A percentile compares a stretch with the other conserved stretches of the same genome.
Conservation (phyloP, 768 basidiomycete species). For the Russula griseocarnosa region DNA sequence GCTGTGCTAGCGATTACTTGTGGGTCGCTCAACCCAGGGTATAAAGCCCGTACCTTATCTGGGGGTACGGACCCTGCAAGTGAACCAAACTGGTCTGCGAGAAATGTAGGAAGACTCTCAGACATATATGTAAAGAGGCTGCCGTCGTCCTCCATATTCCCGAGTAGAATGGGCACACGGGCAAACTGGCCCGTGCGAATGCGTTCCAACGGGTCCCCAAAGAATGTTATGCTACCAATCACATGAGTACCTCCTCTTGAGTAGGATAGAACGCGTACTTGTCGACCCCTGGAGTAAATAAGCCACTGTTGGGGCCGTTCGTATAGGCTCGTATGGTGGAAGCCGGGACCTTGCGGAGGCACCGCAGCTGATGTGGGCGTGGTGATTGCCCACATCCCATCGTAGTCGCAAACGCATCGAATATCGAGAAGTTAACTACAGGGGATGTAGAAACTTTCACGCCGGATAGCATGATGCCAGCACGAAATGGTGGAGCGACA, state of each 20-base stretch:
- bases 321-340: constrained; percentile 13
- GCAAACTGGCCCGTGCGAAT: constrained; percentile 9
- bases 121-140: not conserved
- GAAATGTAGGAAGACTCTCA: not conserved
- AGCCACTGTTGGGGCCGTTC: too few species aligned
- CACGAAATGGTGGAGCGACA: constrained; percentile 11
- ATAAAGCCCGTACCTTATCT: not conserved
- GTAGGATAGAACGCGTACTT: not conserved
- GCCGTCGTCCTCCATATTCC: constrained; percentile 17
- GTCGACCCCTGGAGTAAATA: too few species aligned
- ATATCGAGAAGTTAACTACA: not conserved
- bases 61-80: not conserved
- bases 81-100: not conserved
- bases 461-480: constrained; percentile 18
- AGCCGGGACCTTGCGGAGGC: constrained; percentile 31
- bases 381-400: constrained; percentile 28
- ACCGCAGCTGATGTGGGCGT: constrained; percentile 29
- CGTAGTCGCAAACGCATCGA: not conserved
- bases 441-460: not conserved
- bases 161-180: constrained; percentile 12
- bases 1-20: constrained; percentile 11
- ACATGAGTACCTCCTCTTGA: not conserved
- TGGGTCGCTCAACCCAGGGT: constrained; percentile 8
- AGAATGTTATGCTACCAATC: constrained; percentile 5
- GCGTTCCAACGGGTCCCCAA: constrained; percentile 15